Conservation (phyloP, 352 stramenopile genomes). For the Phytopythium kandeliae region DNA sequence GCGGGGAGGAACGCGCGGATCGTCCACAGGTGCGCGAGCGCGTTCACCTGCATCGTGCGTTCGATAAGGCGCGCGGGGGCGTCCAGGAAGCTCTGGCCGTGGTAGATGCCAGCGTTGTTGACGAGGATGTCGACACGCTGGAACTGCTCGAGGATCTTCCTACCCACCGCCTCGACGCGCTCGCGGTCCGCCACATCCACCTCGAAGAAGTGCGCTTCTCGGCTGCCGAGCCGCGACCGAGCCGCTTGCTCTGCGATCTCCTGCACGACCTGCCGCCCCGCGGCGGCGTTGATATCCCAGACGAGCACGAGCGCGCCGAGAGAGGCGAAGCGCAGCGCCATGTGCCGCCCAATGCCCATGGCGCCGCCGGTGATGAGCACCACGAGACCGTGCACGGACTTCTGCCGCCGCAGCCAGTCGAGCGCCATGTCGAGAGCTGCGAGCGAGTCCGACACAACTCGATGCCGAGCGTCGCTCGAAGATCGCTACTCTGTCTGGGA, state of each 20-base stretch:
- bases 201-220: constrained; percentile 24
- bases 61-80: constrained; percentile 34
- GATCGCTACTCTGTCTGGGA: no score
- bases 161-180: constrained; percentile 17
- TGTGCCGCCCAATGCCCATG: constrained; percentile 41
- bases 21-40: constrained; percentile 43
- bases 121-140: constrained; percentile 35
- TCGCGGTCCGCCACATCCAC: constrained; percentile 31
- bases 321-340: constrained; percentile 29
- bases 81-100: constrained; percentile 28
- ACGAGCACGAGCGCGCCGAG: constrained; percentile 28
- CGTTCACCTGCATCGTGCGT: constrained; percentile 42
- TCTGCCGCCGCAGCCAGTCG: no score
- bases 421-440: no score
- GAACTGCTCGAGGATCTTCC: constrained; percentile 17
- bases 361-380: constrained; percentile 50
- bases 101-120: constrained; percentile 51
- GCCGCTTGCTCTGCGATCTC: constrained; percentile 23
- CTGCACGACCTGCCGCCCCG: constrained; percentile 18
- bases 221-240: not conserved
- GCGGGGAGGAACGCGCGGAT: constrained; percentile 38
- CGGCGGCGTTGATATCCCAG: constrained; percentile 28
- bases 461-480: no score
- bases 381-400: constrained; percentile 40
- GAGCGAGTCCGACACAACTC: no score